These are phyloP conservation scores for Handroanthus guayacan DNA, from an alignment of 257 asterid genomes.

Conservation along the genomic window DNA sequence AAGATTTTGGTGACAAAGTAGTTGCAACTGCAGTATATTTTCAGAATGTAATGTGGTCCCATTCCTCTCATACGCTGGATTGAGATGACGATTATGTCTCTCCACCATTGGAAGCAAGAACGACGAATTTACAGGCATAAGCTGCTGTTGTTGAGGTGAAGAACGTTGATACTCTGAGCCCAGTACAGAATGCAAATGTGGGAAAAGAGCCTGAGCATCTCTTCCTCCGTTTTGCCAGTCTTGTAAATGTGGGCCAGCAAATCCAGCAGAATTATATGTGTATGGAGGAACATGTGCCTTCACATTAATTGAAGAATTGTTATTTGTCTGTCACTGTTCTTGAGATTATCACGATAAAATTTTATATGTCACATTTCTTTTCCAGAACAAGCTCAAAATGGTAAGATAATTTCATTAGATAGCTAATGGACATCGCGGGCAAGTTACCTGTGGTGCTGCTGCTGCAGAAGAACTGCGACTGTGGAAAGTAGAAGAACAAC, in stretches of 20 bases:
- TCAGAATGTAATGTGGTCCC: not conserved
- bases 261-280: slow-evolving; percentile 35
- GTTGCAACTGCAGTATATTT: not conserved
- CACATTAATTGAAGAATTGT: slow-evolving; percentile 17
- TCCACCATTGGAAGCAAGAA: slow-evolving; percentile 31
- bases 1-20: not conserved
- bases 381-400: not conserved
- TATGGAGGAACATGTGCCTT: slow-evolving; percentile 53
- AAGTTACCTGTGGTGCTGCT: slow-evolving; percentile 50
- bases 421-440: not conserved
- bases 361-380: too few species aligned
- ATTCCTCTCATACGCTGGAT: not conserved
- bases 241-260: slow-evolving; percentile 33
- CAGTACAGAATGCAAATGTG: slow-evolving; percentile 42
- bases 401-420: not conserved
- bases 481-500: slow-evolving; percentile 41
- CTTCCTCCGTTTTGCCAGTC: slow-evolving; percentile 45
- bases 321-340: too few species aligned
- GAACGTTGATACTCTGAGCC: slow-evolving; percentile 40
- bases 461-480: slow-evolving; percentile 40
- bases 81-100: slow-evolving; percentile 36
- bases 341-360: too few species aligned
- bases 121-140: slow-evolving; percentile 32
- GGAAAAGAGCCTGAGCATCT: slow-evolving; percentile 41
- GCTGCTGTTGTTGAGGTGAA: slow-evolving; percentile 44